phyloP scores from a whole-genome alignment of 169 alveolate species.

The Plasmodium vivax region DNA sequence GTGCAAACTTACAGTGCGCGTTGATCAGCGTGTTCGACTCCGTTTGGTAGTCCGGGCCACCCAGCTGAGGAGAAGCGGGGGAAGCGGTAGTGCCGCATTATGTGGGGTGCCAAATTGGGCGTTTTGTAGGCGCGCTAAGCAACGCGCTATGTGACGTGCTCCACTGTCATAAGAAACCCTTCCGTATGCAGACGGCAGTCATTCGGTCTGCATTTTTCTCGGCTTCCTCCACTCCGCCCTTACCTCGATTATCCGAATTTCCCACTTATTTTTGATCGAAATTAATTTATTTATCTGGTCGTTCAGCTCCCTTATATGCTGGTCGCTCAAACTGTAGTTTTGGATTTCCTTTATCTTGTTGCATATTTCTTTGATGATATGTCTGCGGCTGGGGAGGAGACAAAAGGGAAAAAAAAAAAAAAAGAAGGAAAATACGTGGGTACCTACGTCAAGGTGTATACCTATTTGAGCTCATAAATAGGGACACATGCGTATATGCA shows the following conservation, averaged over 20 bases:
- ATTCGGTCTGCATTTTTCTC: too few relatives aligned
- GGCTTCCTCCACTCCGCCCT: background rate
- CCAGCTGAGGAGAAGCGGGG: conserved; percentile 22
- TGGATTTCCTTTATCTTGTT: conserved; percentile 91
- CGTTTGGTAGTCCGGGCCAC: conserved; percentile 66
- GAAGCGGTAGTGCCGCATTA: background rate
- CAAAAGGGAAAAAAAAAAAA: background rate
- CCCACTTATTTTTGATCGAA: conserved; percentile 92
- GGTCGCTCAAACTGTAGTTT: conserved; percentile 94
- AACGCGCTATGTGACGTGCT: too few relatives aligned
- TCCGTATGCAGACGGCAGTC: too few relatives aligned
- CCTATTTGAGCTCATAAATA: background rate
- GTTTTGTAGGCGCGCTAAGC: too few relatives aligned
- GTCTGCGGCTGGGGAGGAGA: conserved; percentile 36
- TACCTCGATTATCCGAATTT: conserved; percentile 92
- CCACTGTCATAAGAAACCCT: too few relatives aligned
- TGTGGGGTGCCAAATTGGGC: background rate
- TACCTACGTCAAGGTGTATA: background rate
- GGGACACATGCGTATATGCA: background rate
- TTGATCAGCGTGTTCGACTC: conserved; percentile 65
- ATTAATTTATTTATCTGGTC: conserved; percentile 94
- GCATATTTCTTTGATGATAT: conserved; percentile 87
- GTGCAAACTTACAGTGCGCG: conserved; percentile 42
- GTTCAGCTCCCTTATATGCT: conserved; percentile 93
- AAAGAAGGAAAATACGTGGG: background rate